phyloP scores from a whole-genome alignment of 2,329 filamentous ascomycete species.

The Paecilomyces sp. region DNA sequence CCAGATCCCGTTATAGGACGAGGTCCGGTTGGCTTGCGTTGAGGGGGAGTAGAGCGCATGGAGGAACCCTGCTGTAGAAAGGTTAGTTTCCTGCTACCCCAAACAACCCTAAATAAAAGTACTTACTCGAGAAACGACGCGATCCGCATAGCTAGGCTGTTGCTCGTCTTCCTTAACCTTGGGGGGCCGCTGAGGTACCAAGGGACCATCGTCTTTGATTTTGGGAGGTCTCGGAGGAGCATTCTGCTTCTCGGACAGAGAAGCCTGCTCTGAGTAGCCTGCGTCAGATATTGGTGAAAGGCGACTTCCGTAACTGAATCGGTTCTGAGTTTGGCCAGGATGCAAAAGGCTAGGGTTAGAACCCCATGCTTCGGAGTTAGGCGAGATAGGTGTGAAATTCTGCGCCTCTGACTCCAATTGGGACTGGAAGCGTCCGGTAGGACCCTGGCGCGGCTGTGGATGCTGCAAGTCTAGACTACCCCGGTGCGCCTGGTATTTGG shows the following conservation, averaged over 20 bases:
- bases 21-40: conserved; percentile 42
- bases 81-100: conserved; percentile 3
- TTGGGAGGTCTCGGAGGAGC: conserved; percentile 47
- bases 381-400: conserved; percentile 39
- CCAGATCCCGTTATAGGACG: conserved; percentile 35
- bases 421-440: conserved; percentile 55
- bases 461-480: conserved; percentile 59
- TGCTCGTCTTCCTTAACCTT: conserved; percentile 29
- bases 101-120: conserved; percentile 10
- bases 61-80: conserved; percentile 18
- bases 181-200: conserved; percentile 47
- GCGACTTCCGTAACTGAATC: conserved; percentile 31
- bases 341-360: conserved; percentile 33
- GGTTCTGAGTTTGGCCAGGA: conserved; percentile 18
- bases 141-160: conserved; percentile 32
- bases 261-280: conserved; percentile 38
- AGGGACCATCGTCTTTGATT: conserved; percentile 50
- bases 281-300: conserved; percentile 41
- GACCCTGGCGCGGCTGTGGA: conserved; percentile 56
- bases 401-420: conserved; percentile 56
- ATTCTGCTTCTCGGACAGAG: conserved; percentile 22
- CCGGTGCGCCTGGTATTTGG: conserved; percentile 59
- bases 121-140: conserved; percentile 32
- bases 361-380: conserved; percentile 39
- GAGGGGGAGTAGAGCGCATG: conserved; percentile 27